Percentiles rank a stretch among this genome's conserved stretches.
phyloP scores from a whole-genome alignment of 169 alveolate genomes.

The Eimeria sp. region DNA sequence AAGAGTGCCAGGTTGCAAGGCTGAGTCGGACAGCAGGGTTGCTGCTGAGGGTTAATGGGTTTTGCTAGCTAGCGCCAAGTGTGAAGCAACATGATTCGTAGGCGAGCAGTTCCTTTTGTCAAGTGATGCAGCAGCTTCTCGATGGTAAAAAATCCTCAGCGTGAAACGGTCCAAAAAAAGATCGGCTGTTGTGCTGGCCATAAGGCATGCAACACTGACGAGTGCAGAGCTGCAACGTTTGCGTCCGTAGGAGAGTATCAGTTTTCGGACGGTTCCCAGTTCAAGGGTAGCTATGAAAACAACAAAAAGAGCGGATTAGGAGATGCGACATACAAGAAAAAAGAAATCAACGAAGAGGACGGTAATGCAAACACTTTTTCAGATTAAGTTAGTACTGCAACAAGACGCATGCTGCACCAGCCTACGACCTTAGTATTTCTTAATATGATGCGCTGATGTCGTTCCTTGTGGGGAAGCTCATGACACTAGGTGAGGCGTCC shows the following conservation, averaged over 20 bases:
- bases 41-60: not conserved
- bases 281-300: constrained; percentile 73
- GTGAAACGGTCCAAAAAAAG: too few species aligned
- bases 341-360: constrained; percentile 21
- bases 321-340: constrained; percentile 46
- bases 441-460: not conserved
- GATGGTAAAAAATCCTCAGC: not conserved
- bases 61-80: not conserved
- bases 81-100: not conserved
- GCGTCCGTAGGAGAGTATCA: constrained; percentile 35
- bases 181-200: not conserved
- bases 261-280: constrained; percentile 59
- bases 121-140: not conserved
- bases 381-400: not conserved
- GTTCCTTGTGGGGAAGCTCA: not conserved
- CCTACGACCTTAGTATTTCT: not conserved
- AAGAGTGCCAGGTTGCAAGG: not conserved
- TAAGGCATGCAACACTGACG: not conserved
- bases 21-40: not conserved
- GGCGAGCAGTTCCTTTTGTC: not conserved
- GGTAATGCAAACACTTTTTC: not conserved
- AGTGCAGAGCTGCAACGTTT: not conserved
- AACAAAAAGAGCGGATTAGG: constrained; percentile 79
- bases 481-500: not conserved
- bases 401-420: not conserved